These are phyloP conservation scores for Colletotrichum nymphaeae DNA, from an alignment of 2,329 filamentous ascomycete species.

Conservation along the genomic window DNA sequence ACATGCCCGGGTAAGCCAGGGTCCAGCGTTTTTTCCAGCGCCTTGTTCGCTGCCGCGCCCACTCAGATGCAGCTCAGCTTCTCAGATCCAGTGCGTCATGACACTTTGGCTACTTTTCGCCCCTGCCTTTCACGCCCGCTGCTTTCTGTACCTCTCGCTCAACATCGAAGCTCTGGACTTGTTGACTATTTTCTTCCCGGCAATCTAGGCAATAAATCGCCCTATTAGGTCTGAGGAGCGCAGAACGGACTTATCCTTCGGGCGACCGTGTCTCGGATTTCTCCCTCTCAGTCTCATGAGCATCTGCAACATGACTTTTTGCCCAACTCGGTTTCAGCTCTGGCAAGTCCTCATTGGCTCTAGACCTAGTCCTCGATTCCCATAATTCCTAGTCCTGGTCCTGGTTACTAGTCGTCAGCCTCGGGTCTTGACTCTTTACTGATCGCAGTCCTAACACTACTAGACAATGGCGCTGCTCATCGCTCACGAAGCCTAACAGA, in stretches of 20 bases:
- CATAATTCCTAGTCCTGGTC: not conserved
- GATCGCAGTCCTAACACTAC: not conserved
- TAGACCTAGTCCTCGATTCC: not conserved
- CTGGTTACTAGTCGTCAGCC: not conserved
- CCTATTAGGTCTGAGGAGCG: not conserved
- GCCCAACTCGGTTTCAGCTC: slow-evolving; percentile 3
- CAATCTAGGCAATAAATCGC: not conserved
- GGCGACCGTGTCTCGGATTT: slow-evolving; percentile 9
- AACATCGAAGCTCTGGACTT: not conserved
- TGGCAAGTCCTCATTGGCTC: not conserved
- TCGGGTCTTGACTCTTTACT: not conserved
- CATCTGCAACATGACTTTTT: slow-evolving; percentile 24
- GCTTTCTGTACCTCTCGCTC: not conserved
- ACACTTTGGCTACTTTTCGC: slow-evolving; percentile 16
- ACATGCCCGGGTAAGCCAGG: slow-evolving; percentile 14
- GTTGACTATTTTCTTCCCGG: not conserved
- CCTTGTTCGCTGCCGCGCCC: slow-evolving; percentile 28
- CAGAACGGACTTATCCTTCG: not conserved
- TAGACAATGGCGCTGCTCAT: not conserved
- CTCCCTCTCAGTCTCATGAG: not conserved
- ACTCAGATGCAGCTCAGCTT: slow-evolving; percentile 24
- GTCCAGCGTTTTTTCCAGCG: slow-evolving; percentile 27
- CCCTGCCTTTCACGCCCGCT: not conserved
- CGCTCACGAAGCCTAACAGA: not conserved
- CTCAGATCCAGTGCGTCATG: slow-evolving; percentile 34